Evolutionary conservation across 495 filamentous ascomycete genomes (phyloP).

Genomic region (Gamarada debralockiae): DNA sequence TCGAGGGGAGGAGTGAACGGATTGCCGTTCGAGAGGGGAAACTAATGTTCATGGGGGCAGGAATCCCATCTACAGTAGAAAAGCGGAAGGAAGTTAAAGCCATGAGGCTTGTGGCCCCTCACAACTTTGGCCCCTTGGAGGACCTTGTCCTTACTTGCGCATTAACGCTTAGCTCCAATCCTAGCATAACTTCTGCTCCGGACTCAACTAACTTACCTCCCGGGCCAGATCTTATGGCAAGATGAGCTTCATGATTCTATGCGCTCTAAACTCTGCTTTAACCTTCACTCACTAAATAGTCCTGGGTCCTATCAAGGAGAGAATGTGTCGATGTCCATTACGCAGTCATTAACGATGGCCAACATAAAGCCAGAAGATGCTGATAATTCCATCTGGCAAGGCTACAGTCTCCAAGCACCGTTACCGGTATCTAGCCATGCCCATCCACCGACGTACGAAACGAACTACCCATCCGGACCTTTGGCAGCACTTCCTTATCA

Average conservation of each 20-base stretch:
- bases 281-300: constrained; percentile 8
- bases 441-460: constrained; percentile 15
- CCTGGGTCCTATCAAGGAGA: not conserved
- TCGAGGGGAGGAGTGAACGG: constrained; percentile 9
- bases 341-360: constrained; percentile 26
- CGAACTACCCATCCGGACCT: constrained; percentile 9
- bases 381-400: constrained; percentile 24
- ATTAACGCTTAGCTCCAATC: constrained; percentile 21
- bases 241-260: constrained; percentile 17
- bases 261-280: constrained; percentile 8
- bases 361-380: constrained; percentile 25
- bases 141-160: constrained; percentile 13
- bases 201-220: constrained; percentile 21
- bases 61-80: not conserved
- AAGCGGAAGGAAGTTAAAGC: constrained; percentile 20
- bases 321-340: constrained; percentile 24
- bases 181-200: constrained; percentile 19
- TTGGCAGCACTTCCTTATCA: constrained; percentile 15
- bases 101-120: constrained; percentile 16
- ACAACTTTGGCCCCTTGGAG: constrained; percentile 10
- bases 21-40: constrained; percentile 7
- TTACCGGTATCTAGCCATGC: not conserved
- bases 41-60: not conserved
- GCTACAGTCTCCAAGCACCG: constrained; percentile 24
- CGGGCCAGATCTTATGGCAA: constrained; percentile 7